phyloP scores from a whole-genome alignment of 139 green algal genomes.

The Pleodorina starrii region DNA sequence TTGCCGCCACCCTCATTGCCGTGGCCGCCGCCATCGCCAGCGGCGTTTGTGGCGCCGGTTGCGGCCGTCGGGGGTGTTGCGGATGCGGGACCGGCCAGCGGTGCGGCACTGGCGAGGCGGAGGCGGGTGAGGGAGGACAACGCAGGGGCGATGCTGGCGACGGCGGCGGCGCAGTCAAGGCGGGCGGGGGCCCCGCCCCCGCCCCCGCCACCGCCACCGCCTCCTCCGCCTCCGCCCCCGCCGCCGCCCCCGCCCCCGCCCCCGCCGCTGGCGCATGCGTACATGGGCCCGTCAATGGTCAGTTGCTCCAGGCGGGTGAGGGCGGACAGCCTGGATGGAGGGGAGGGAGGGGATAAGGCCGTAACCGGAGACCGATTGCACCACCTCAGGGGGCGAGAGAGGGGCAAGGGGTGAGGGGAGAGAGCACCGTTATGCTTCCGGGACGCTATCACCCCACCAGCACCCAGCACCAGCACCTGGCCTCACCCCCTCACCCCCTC shows the following conservation, averaged over 20 bases:
- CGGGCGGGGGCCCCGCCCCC: no score
- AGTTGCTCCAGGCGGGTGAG: slow-evolving; percentile 2
- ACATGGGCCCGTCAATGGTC: background rate
- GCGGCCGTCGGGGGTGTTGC: background rate
- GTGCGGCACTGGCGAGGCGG: background rate
- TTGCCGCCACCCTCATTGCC: background rate
- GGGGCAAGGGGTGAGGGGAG: no score
- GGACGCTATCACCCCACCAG: no score
- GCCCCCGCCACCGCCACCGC: no score
- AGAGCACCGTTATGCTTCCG: no score
- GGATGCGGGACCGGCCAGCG: background rate
- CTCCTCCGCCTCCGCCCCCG: no score
- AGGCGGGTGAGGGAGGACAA: background rate
- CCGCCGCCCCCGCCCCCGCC: no score
- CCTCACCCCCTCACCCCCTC: no score
- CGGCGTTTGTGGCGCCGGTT: background rate
- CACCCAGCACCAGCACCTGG: no score
- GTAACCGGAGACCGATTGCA: no score
- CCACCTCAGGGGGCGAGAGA: no score
- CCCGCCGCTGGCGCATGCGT: background rate
- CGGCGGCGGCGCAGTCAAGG: slow-evolving; percentile 12
- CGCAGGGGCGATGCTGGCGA: background rate
- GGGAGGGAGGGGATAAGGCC: no score
- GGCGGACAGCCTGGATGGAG: background rate
- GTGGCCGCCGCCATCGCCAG: background rate